Conservation (phyloP, 495 filamentous ascomycete species). For the Neurospora sp. region DNA sequence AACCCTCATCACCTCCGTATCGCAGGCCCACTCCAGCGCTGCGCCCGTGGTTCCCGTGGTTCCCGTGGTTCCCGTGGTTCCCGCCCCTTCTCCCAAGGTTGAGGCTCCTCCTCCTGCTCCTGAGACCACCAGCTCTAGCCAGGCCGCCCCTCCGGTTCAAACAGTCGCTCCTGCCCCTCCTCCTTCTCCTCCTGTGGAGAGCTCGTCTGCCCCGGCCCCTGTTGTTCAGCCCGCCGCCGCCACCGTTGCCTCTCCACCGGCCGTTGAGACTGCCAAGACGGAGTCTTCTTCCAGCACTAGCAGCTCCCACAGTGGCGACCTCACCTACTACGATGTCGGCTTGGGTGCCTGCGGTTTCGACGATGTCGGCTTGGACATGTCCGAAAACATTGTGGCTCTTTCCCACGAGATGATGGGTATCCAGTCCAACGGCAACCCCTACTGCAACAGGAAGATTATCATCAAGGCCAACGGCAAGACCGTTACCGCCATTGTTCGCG, state of each 20-base stretch:
- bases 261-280: slow-evolving; percentile 3
- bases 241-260: slow-evolving; percentile 8
- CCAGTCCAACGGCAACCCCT: slow-evolving; percentile 42
- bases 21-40: slow-evolving; percentile 3
- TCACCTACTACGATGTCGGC: slow-evolving; percentile 37
- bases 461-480: slow-evolving; percentile 47
- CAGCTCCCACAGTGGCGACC: slow-evolving; percentile 24
- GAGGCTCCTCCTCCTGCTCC: slow-evolving; percentile 10
- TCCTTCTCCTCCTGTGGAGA: slow-evolving; percentile 1
- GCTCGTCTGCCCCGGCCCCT: not conserved
- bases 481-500: slow-evolving; percentile 46
- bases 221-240: slow-evolving; percentile 2
- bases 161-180: not conserved
- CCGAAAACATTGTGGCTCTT: slow-evolving; percentile 35
- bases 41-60: not conserved
- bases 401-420: slow-evolving; percentile 30
- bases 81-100: slow-evolving; percentile 6
- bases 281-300: slow-evolving; percentile 1
- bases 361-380: slow-evolving; percentile 28
- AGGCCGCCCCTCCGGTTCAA: slow-evolving; percentile 1
- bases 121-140: slow-evolving; percentile 2
- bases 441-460: slow-evolving; percentile 57
- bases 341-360: slow-evolving; percentile 36
- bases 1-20: slow-evolving; percentile 10
- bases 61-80: slow-evolving; percentile 1